phyloP scores from a whole-genome alignment of 495 filamentous ascomycete genomes.

The Aspergillus heteromorphus region DNA sequence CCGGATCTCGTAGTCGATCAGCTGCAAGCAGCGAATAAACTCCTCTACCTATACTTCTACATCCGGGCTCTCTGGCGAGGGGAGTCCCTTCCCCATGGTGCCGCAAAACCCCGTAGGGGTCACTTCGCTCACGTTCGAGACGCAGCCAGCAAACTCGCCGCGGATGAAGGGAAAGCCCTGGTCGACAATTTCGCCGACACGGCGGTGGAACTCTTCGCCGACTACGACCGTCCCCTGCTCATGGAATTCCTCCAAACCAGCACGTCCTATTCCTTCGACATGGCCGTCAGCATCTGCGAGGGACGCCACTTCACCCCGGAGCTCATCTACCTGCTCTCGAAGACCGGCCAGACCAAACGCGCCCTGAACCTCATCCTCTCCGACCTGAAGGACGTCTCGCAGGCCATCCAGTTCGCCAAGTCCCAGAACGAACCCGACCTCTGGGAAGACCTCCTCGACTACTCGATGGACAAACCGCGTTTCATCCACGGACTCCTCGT shows the following conservation, averaged over 20 bases:
- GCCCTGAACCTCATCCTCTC: conserved; percentile 90
- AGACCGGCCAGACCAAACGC: conserved; percentile 86
- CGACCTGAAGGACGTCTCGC: conserved; percentile 76
- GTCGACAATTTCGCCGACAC: conserved; percentile 82
- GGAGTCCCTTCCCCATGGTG: conserved; percentile 44
- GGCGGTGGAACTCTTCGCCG: conserved; percentile 76
- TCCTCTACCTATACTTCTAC: conserved; percentile 88
- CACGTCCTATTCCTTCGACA: conserved; percentile 74
- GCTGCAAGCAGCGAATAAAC: conserved; percentile 47
- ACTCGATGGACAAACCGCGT: conserved; percentile 91
- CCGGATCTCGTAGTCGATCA: conserved; percentile 74
- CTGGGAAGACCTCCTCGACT: conserved; percentile 91
- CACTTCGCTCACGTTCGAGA: conserved; percentile 34
- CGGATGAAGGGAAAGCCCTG: conserved; percentile 63
- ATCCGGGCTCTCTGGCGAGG: conserved; percentile 79
- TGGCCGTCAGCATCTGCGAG: conserved; percentile 75
- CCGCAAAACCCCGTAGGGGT: conserved; percentile 34
- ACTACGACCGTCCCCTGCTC: conserved; percentile 71
- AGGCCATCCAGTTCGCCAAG: conserved; percentile 91
- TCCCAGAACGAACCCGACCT: conserved; percentile 83
- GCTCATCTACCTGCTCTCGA: conserved; percentile 87
- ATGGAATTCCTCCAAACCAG: conserved; percentile 84
- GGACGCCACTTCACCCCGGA: conserved; percentile 72
- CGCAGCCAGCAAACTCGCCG: conserved; percentile 41
- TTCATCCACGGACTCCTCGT: conserved; percentile 92